phyloP scores from a whole-genome alignment of 306 rosid genomes.

The Prunus padus region DNA sequence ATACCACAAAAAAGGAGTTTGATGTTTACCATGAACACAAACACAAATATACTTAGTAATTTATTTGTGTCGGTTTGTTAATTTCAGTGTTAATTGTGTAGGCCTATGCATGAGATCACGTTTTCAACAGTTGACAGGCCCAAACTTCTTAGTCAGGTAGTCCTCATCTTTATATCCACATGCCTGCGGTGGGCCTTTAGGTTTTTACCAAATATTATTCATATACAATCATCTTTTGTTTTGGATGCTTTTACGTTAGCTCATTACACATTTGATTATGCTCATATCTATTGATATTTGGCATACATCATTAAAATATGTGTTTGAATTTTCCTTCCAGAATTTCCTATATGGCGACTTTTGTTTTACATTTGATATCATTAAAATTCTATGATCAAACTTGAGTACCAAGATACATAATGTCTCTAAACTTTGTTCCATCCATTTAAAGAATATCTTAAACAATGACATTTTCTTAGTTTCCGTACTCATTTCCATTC shows the following conservation, averaged over 20 bases:
- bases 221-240: not conserved
- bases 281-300: not conserved
- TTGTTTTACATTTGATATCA: not conserved
- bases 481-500: not conserved
- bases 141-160: constrained; percentile 96
- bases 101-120: constrained; percentile 99
- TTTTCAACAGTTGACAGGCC: constrained; percentile 94
- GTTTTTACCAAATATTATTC: constrained; percentile 8
- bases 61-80: not conserved
- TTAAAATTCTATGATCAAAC: not conserved
- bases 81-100: constrained; percentile 35
- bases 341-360: not conserved
- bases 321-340: not conserved
- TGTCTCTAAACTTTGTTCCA: not conserved
- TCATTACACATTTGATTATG: not conserved
- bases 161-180: constrained; percentile 14
- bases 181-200: constrained; percentile 7
- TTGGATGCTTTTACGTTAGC: not conserved
- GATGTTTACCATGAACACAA: not conserved
- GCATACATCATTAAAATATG: not conserved
- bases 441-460: not conserved
- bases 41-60: not conserved
- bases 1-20: not conserved
- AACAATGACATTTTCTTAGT: not conserved
- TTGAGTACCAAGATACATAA: not conserved